phyloP scores from a whole-genome alignment of 2,329 filamentous ascomycete species.

The Exophiala lecanii-corni region DNA sequence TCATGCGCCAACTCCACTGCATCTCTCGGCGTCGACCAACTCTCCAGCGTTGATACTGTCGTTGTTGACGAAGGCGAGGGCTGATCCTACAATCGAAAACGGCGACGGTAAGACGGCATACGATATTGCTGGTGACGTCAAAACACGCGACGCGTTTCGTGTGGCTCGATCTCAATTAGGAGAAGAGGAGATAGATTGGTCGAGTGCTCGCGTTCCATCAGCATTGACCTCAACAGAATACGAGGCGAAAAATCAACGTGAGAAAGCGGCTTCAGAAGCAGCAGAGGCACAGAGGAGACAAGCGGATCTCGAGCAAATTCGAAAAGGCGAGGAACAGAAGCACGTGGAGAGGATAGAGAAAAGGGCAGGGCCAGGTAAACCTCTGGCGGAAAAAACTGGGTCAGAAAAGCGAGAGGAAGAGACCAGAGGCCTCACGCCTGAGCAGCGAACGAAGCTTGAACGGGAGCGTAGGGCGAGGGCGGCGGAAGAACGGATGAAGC shows the following conservation, averaged over 20 bases:
- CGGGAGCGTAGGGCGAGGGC: slow-evolving; percentile 85
- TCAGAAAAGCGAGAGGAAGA: slow-evolving; percentile 82
- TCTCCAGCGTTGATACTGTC: slow-evolving; percentile 71
- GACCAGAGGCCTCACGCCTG: slow-evolving; percentile 74
- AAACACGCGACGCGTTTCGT: slow-evolving; percentile 86
- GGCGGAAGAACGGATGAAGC: slow-evolving; percentile 78
- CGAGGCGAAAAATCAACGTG: slow-evolving; percentile 63
- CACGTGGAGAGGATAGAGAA: slow-evolving; percentile 41
- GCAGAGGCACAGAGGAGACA: slow-evolving; percentile 68
- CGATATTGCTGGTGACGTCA: slow-evolving; percentile 77
- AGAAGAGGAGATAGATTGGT: slow-evolving; percentile 74
- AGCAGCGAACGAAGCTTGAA: slow-evolving; percentile 79
- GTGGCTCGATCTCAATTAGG: slow-evolving; percentile 79
- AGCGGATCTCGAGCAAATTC: slow-evolving; percentile 68
- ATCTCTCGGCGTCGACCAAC: slow-evolving; percentile 79
- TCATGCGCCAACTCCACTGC: slow-evolving; percentile 77
- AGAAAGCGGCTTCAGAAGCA: slow-evolving; percentile 63
- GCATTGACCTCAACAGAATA: slow-evolving; percentile 67
- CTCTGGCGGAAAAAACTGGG: slow-evolving; percentile 66
- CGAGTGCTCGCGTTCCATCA: slow-evolving; percentile 65
- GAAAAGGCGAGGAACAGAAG: slow-evolving; percentile 53
- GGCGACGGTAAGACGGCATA: slow-evolving; percentile 79
- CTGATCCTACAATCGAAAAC: slow-evolving; percentile 68
- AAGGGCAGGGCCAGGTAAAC: slow-evolving; percentile 47
- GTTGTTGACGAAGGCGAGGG: slow-evolving; percentile 67